These are phyloP conservation scores for Ascochyta viciae-villosae DNA, from an alignment of 2,329 filamentous ascomycete genomes.

Conservation along the genomic window DNA sequence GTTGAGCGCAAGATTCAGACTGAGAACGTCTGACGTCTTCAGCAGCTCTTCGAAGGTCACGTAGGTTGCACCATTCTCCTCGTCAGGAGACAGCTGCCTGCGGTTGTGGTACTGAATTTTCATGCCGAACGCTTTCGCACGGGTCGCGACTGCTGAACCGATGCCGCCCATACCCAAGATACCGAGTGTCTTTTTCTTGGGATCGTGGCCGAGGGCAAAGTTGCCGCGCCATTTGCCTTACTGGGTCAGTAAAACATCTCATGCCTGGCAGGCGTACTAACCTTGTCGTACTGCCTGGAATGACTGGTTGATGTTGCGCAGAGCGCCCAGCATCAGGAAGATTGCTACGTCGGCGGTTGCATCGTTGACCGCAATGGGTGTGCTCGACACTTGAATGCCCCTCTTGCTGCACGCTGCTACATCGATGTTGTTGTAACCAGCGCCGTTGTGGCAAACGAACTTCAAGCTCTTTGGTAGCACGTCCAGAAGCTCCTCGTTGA, in stretches of 20 bases:
- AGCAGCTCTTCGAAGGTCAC: conserved; percentile 64
- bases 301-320: conserved; percentile 58
- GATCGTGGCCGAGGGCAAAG: conserved; percentile 60
- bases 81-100: conserved; percentile 46
- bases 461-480: conserved; percentile 52
- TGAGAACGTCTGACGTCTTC: conserved; percentile 61
- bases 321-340: conserved; percentile 60
- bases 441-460: conserved; percentile 58
- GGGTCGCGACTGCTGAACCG: conserved; percentile 57
- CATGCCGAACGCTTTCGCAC: conserved; percentile 64
- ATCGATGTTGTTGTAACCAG: conserved; percentile 68
- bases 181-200: conserved; percentile 60
- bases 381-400: conserved; percentile 55
- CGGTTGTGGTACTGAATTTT: conserved; percentile 66
- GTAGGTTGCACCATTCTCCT: conserved; percentile 57
- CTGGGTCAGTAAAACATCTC: conserved; percentile 10
- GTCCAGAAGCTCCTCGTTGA: conserved; percentile 54
- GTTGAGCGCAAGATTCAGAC: conserved; percentile 61
- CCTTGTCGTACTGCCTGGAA: conserved; percentile 56
- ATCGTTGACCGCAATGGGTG: conserved; percentile 58
- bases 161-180: conserved; percentile 69
- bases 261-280: conserved; percentile 21
- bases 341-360: conserved; percentile 60
- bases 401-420: conserved; percentile 59
- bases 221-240: conserved; percentile 55